Evolutionary conservation across 306 rosid species (phyloP).

Genomic region (Cucumis sativus): DNA sequence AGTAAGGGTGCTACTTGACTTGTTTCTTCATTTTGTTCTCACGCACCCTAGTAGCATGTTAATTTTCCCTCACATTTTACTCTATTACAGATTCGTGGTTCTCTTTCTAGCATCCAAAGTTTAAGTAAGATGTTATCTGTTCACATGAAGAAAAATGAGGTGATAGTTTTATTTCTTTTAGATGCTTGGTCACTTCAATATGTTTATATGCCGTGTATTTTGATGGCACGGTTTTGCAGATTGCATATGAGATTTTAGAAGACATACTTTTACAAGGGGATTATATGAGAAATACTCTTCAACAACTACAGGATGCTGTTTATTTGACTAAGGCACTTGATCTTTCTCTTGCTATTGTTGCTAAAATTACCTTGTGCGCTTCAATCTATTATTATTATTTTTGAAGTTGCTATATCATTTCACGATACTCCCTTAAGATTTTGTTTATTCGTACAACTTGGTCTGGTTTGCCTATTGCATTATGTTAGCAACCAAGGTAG

Average conservation of each 20-base stretch:
- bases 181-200: not conserved
- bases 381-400: not conserved
- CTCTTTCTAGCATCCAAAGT: slow-evolving; percentile 82
- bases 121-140: slow-evolving; percentile 75
- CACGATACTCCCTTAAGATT: not conserved
- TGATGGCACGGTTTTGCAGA: slow-evolving; percentile 32
- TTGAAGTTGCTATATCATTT: not conserved
- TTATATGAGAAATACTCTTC: slow-evolving; percentile 54
- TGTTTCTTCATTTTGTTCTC: not conserved
- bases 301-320: slow-evolving; percentile 92
- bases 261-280: slow-evolving; percentile 80
- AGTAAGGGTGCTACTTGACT: slow-evolving; percentile 24
- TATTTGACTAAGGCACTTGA: slow-evolving; percentile 62
- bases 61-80: slow-evolving; percentile 10
- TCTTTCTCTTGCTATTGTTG: slow-evolving; percentile 15
- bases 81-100: slow-evolving; percentile 65
- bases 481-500: too few relatives aligned
- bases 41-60: slow-evolving; percentile 6
- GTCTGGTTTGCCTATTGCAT: not conserved
- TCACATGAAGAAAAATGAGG: slow-evolving; percentile 75
- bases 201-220: slow-evolving; percentile 5
- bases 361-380: not conserved
- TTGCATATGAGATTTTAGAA: slow-evolving; percentile 70
- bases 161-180: slow-evolving; percentile 14
- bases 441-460: not conserved